These are phyloP conservation scores for Solidago caesia DNA, from an alignment of 129 eudicot species.

Conservation along the genomic window DNA sequence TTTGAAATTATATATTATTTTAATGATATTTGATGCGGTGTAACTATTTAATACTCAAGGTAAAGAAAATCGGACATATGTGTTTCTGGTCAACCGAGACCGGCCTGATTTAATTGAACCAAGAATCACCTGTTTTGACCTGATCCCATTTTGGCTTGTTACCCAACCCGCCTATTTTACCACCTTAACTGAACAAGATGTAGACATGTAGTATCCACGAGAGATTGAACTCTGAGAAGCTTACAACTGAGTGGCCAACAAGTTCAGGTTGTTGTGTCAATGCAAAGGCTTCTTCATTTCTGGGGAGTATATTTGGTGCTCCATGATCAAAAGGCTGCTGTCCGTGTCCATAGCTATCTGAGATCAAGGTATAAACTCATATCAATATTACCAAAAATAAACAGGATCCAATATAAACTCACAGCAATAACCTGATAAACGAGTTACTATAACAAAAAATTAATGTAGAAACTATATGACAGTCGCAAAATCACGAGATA, in stretches of 20 bases:
- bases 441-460: slow-evolving; percentile 4
- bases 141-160: too few species aligned
- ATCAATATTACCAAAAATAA: slow-evolving; percentile 5
- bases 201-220: background rate
- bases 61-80: too few species aligned
- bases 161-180: background rate
- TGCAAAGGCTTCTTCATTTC: slow-evolving; percentile 43
- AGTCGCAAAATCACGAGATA: background rate
- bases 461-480: too few species aligned
- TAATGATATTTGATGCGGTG: too few species aligned
- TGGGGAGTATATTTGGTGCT: slow-evolving; percentile 38
- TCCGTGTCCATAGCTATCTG: slow-evolving; percentile 47
- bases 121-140: too few species aligned
- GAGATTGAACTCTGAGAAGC: slow-evolving; percentile 26
- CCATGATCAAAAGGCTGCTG: slow-evolving; percentile 43
- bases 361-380: slow-evolving; percentile 21
- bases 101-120: too few species aligned
- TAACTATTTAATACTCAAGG: too few species aligned
- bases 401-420: background rate
- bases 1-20: too few species aligned
- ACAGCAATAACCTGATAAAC: slow-evolving; percentile 6
- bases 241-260: slow-evolving; percentile 76
- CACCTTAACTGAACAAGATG: background rate
- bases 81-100: too few species aligned
- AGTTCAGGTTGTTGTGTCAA: slow-evolving; percentile 73